These are phyloP conservation scores for Takashimella koratensis DNA, from an alignment of 1,284 basidiomycete genomes.

Conservation along the genomic window DNA sequence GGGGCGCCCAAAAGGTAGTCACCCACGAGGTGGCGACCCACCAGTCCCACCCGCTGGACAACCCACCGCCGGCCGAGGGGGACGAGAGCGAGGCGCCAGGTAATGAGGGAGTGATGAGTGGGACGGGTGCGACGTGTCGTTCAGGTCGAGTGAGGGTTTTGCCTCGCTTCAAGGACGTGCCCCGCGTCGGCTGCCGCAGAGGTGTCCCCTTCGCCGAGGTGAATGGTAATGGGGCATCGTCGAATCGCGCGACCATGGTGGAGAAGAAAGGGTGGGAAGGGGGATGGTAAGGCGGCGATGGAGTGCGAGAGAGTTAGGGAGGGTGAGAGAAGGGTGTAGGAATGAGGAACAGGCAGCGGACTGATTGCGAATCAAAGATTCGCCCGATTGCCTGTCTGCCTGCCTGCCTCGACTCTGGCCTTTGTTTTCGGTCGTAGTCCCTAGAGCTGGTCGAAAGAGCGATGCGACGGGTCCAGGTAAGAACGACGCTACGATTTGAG, in stretches of 20 bases:
- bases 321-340: background rate
- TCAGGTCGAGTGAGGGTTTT: constrained; percentile 97
- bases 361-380: background rate
- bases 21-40: constrained; percentile 80
- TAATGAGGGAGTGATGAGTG: constrained; percentile 72
- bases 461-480: no score
- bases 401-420: background rate
- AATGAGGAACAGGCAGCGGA: background rate
- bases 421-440: no score
- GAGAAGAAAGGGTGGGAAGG: background rate
- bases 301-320: background rate
- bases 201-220: constrained; percentile 34
- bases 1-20: constrained; percentile 88
- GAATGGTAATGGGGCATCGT: constrained; percentile 42
- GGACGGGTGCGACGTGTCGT: constrained; percentile 85
- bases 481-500: no score
- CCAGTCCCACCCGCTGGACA: constrained; percentile 54
- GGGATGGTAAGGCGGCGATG: background rate
- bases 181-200: constrained; percentile 27
- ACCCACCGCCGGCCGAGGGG: constrained; percentile 28
- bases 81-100: constrained; percentile 34
- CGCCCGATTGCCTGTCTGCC: background rate
- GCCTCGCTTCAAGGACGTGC: constrained; percentile 56
- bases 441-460: no score
- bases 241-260: constrained; percentile 19